Evolutionary conservation across 2,329 filamentous ascomycete genomes (phyloP), one percentile per base, ranked within the genome.

Genomic region (Nigrograna mackinnonii): DNA sequence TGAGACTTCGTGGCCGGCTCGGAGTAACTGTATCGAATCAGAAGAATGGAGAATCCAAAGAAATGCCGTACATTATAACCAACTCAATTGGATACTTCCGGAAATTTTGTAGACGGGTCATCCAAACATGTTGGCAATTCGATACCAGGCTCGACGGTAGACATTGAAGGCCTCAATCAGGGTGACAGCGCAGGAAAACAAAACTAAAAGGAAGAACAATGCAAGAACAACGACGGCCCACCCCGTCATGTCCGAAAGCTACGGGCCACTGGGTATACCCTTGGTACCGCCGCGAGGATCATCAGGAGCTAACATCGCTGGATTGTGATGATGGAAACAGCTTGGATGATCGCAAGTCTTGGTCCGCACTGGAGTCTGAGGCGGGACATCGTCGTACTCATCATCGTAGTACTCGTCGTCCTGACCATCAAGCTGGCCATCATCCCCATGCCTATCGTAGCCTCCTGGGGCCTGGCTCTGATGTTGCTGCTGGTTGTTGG

Each of bases 171-270:
- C 33, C 45, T 54, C 51, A 33, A 48, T 40, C 49, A 56, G 39
- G 39, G 58, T 54, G 43, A 57, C 55, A 50, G 61, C 56, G 45
- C 50, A 58, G 43, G 61, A 47, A 44, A 48, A 59, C 38, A 60
- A 39, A 35, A 58, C 34, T 42, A 58, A 40, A 54, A 66, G 28
- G 58, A 37, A 63, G 39, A 60, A 60, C 32, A 62, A 62, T 20
- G 37, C 22, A 58, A 62, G 60, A 64, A 68, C 65, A 58, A 60
- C 50, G 56, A 65, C 60, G 61, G 65, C 64, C 63, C 65, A 68
- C 63, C 65, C 65, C 63, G 54, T 64, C 62, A 55, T 59, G 65
- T 67, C 60, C 59, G 47, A 20, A 54, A 60, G 62, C 46, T 66
- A 65, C 35, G 60, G 58, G 43, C 59, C 57, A 53, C 54, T 66